Evolutionary conservation across 2,329 filamentous ascomycete species (phyloP).

Genomic region (Ascochyta fabae): DNA sequence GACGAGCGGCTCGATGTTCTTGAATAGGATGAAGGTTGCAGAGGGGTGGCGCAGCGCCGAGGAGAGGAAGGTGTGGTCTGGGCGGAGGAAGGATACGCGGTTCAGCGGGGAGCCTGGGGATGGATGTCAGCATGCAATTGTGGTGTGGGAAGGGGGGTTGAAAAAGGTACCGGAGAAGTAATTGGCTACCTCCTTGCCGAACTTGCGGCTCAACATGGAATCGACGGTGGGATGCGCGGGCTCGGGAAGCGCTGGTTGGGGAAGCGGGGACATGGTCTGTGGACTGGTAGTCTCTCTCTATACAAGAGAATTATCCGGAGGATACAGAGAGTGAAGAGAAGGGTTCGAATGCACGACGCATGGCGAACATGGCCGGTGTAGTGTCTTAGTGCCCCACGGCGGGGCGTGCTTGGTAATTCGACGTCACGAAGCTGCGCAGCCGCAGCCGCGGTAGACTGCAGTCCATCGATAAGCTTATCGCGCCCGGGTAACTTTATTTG

Average conservation of each 20-base stretch:
- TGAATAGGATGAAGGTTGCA: conserved; percentile 78
- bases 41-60: conserved; percentile 69
- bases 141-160: too few relatives aligned
- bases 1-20: conserved; percentile 77
- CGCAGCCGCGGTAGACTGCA: background rate
- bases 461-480: conserved; percentile 8
- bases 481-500: conserved; percentile 1
- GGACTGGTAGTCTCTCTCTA: background rate
- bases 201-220: conserved; percentile 76
- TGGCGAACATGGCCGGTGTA: conserved; percentile 11
- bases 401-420: conserved; percentile 20
- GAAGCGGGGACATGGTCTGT: conserved; percentile 39
- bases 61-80: conserved; percentile 72
- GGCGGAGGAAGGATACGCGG: conserved; percentile 77
- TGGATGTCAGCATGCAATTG: too few relatives aligned
- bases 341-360: background rate
- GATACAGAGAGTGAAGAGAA: background rate
- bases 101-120: conserved; percentile 72
- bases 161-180: conserved; percentile 70
- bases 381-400: conserved; percentile 15
- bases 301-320: background rate
- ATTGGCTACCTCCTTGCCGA: conserved; percentile 80
- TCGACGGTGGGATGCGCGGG: conserved; percentile 66
- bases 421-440: conserved; percentile 5
- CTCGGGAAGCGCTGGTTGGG: conserved; percentile 59